These are phyloP conservation scores for Aspergillus sp. DNA, from an alignment of 2,329 filamentous ascomycete genomes.

Conservation along the genomic window DNA sequence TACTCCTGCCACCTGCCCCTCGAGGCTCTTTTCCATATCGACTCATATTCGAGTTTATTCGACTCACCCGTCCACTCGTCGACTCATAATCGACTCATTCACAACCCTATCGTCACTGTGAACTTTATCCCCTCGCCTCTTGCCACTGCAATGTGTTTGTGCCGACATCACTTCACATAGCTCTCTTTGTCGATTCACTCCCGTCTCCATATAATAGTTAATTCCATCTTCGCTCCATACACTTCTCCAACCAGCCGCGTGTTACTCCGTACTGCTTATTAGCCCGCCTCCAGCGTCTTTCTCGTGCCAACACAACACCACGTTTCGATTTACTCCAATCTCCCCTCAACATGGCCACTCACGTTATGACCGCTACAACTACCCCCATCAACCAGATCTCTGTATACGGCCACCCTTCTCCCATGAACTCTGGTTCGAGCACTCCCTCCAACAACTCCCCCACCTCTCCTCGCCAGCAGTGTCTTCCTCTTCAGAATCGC, in stretches of 20 bases:
- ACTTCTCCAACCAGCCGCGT: neutral
- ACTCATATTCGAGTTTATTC: neutral
- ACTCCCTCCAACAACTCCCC: conserved; percentile 56
- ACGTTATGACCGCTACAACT: conserved; percentile 31
- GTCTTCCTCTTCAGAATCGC: conserved; percentile 48
- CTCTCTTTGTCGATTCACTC: neutral
- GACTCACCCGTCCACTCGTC: too few relatives aligned
- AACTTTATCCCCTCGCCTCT: conserved; percentile 11
- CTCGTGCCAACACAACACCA: conserved; percentile 1
- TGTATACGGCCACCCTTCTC: conserved; percentile 42
- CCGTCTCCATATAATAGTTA: conserved; percentile 5
- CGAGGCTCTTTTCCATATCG: neutral
- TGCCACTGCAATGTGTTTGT: conserved; percentile 20
- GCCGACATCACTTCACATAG: conserved; percentile 4
- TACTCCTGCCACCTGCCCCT: neutral
- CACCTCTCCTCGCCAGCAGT: conserved; percentile 48
- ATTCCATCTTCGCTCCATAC: neutral
- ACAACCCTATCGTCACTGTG: conserved; percentile 12
- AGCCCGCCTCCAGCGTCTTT: neutral
- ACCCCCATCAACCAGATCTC: conserved; percentile 34
- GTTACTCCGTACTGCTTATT: neutral
- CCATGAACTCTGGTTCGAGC: conserved; percentile 48
- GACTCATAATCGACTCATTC: too few relatives aligned
- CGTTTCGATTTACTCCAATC: neutral
- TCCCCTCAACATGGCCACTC: conserved; percentile 29